Evolutionary conservation across 495 filamentous ascomycete genomes (phyloP), one percentile per base, ranked within the genome.

Genomic region (Hypoxylon intermedium): DNA sequence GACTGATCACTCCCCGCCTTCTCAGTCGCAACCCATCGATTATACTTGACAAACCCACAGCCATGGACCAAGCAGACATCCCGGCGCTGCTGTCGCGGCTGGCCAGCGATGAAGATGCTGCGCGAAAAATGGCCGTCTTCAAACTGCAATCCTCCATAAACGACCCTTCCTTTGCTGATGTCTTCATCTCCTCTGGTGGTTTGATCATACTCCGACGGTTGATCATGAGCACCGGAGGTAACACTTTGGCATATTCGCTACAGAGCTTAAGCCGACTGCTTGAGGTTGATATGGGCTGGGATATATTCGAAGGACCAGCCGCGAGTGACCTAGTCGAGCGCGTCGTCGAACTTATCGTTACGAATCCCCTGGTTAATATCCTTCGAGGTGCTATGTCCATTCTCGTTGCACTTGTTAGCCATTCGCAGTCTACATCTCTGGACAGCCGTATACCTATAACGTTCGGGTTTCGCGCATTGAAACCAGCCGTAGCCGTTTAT

Each of bases 41-140:
- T 26, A 7, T 26, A 26, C n/a, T 43, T 49, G 20, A 59, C 34
- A 13, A 33, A 43, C 45, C 51, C 16, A 19, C 49, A 19, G 61
- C 49, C 37, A 82, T 82, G 79, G 78, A 80, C 54, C 79, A 81
- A 63, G 77, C 80, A 46, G 81, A 83, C 63, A 83, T 83, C 48
- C 81, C 81, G 26, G 75, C 79, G 55, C 75, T 85, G 52, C 74
- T 85, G 60, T 75, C 79, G 69, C 80, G 80, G 59, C 76, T 85
- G 23, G 74, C 76, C 21, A 83, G 80, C 71, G 80, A 83, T 58
- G 82, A 83, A 76, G 95, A 98, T 82, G 90, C 90, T 26, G 90
- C 91, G 51, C 91, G 94, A 65, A 99, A 99, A 79, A 97, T 97
- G 91, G 94, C 94, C 9, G 95, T 92, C 55, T 99, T 99, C 83